These are phyloP conservation scores for Lumnitzera littorea DNA, from an alignment of 345 rosid genomes.

Conservation along the genomic window DNA sequence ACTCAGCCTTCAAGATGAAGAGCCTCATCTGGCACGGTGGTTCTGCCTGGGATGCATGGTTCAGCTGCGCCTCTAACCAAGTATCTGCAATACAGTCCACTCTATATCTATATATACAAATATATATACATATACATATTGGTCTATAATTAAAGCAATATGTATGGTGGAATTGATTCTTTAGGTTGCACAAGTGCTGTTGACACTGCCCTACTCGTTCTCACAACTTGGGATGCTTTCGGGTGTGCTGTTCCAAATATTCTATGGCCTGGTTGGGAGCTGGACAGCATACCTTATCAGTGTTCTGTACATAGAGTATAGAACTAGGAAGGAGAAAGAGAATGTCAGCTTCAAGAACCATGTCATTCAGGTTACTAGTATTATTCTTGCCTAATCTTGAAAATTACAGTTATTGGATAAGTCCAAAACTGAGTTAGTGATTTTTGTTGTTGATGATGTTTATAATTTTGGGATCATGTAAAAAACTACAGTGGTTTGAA, in stretches of 20 bases:
- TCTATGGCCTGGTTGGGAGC: slow-evolving; percentile 87
- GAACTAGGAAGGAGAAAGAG: slow-evolving; percentile 92
- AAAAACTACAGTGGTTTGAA: slow-evolving; percentile 75
- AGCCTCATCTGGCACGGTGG: slow-evolving; percentile 96
- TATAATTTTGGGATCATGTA: not conserved
- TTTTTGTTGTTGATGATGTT: no score
- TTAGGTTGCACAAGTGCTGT: slow-evolving; percentile 90
- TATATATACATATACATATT: not conserved
- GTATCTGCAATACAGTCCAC: slow-evolving; percentile 21
- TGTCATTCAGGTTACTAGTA: slow-evolving; percentile 42
- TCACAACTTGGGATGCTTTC: slow-evolving; percentile 93
- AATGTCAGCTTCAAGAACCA: slow-evolving; percentile 45
- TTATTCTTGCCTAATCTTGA: not conserved
- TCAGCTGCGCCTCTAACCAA: slow-evolving; percentile 97
- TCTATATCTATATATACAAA: not conserved
- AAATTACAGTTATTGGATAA: not conserved
- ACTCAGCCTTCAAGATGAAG: slow-evolving; percentile 48
- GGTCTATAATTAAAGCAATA: not conserved
- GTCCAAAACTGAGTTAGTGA: not conserved
- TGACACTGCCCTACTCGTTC: slow-evolving; percentile 96
- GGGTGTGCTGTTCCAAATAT: slow-evolving; percentile 77
- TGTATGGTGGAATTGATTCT: not conserved
- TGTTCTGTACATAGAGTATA: slow-evolving; percentile 86
- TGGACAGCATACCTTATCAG: slow-evolving; percentile 99
- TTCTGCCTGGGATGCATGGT: slow-evolving; percentile 99